A percentile compares a stretch with the other conserved stretches of the same genome.
These are phyloP conservation scores for Cinchona pubescens DNA, from an alignment of 257 asterid species.

Conservation along the genomic window DNA sequence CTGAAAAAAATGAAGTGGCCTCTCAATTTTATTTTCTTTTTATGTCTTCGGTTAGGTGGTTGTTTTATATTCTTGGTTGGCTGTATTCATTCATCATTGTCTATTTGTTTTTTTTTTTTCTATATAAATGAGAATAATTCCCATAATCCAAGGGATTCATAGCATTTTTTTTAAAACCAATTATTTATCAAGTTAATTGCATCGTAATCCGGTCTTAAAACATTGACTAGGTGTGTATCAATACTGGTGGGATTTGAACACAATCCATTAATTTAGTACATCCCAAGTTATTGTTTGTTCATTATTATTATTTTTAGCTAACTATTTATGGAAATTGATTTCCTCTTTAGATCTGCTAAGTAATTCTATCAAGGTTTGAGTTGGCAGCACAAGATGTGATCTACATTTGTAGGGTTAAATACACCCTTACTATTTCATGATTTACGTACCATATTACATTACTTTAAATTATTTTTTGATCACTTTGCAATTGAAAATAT, in stretches of 20 bases:
- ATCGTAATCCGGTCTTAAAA: not conserved
- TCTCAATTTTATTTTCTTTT: not conserved
- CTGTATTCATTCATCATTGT: not conserved
- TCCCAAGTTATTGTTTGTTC: not conserved
- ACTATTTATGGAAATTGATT: too few species aligned
- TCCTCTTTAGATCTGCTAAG: too few species aligned
- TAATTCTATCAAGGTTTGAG: too few species aligned
- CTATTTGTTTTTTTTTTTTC: not conserved
- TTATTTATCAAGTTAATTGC: not conserved
- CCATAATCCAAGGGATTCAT: constrained; percentile 2
- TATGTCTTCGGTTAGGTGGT: not conserved
- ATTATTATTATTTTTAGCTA: not conserved
- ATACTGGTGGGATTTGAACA: constrained; percentile 18
- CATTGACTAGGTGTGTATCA: constrained; percentile 3
- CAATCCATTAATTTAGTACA: not conserved
- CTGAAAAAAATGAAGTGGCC: not conserved
- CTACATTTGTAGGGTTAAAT: too few species aligned
- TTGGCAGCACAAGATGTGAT: too few species aligned
- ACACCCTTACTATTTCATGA: too few species aligned
- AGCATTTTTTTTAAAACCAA: not conserved
- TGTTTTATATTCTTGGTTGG: not conserved
- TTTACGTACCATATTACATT: too few species aligned
- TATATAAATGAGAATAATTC: not conserved
- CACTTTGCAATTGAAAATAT: too few species aligned
- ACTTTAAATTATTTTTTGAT: too few species aligned